phyloP scores from a whole-genome alignment of 148 eudicot genomes.

The Vaccinium vitisidaea region DNA sequence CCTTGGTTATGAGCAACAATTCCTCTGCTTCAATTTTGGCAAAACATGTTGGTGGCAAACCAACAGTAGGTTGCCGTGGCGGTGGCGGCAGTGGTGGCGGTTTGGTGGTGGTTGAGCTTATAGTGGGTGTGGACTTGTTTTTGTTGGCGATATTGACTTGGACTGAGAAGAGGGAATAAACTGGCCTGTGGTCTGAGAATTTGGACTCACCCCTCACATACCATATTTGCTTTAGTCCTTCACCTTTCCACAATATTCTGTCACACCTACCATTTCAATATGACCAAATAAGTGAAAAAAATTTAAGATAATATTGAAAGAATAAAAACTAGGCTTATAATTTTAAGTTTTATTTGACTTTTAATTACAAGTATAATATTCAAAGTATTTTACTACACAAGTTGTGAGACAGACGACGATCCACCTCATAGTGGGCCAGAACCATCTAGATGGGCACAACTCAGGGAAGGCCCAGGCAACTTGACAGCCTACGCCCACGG shows the following conservation, averaged over 20 bases:
- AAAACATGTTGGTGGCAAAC: conserved; percentile 12
- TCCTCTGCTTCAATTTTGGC: conserved; percentile 25
- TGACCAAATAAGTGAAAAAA: background rate
- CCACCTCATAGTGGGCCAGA: too few relatives aligned
- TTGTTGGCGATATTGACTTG: conserved; percentile 24
- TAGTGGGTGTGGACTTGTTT: background rate
- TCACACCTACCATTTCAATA: conserved; percentile 51
- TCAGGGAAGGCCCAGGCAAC: too few relatives aligned
- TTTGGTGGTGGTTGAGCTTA: background rate
- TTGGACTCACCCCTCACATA: conserved; percentile 62
- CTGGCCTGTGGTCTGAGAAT: conserved; percentile 77
- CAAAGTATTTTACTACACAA: too few relatives aligned
- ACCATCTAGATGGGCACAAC: too few relatives aligned
- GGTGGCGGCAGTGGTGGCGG: background rate
- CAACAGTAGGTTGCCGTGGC: background rate
- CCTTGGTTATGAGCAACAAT: conserved; percentile 22
- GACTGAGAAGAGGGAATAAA: conserved; percentile 53
- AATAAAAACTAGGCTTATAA: too few relatives aligned
- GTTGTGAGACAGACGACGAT: too few relatives aligned
- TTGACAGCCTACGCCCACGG: too few relatives aligned
- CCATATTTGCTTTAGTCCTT: conserved; percentile 60
- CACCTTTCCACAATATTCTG: conserved; percentile 75
- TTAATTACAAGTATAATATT: too few relatives aligned
- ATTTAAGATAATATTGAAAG: too few relatives aligned
- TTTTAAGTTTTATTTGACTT: too few relatives aligned